phyloP scores from a whole-genome alignment of 2,329 filamentous ascomycete genomes.

The Penicillium sp. region DNA sequence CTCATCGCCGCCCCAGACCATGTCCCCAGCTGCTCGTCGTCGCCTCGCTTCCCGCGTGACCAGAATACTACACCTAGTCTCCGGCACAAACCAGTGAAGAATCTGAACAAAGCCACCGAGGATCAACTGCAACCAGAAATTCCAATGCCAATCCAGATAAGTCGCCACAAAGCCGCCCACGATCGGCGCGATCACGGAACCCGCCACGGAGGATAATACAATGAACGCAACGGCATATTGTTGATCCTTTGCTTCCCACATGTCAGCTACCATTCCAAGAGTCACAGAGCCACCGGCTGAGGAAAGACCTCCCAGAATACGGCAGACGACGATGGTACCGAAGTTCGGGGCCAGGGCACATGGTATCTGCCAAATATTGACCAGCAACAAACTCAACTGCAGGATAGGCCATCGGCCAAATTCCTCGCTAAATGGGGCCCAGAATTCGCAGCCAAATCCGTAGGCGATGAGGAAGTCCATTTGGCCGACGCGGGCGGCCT shows the following conservation, averaged over 20 bases:
- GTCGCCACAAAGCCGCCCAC: conserved; percentile 58
- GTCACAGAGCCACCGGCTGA: conserved; percentile 69
- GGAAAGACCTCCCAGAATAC: conserved; percentile 65
- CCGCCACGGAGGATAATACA: conserved; percentile 60
- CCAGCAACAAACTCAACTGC: conserved; percentile 71
- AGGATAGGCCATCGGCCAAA: conserved; percentile 76
- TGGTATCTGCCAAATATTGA: conserved; percentile 76
- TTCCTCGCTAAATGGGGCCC: conserved; percentile 86
- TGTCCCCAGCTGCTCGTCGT: conserved; percentile 59
- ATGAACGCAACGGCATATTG: conserved; percentile 66
- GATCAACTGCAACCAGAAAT: conserved; percentile 67
- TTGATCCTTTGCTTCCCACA: conserved; percentile 62
- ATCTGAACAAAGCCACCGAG: conserved; percentile 59
- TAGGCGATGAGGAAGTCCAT: conserved; percentile 78
- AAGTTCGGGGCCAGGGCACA: conserved; percentile 75
- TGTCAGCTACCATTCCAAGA: conserved; percentile 66
- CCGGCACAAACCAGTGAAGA: conserved; percentile 57
- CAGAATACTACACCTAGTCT: conserved; percentile 62
- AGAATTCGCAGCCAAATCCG: conserved; percentile 83
- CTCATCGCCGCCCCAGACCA: conserved; percentile 75
- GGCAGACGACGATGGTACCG: conserved; percentile 68
- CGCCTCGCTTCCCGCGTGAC: conserved; percentile 63
- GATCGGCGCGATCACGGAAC: conserved; percentile 53
- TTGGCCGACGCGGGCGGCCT: conserved; percentile 71
- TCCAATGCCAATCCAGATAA: conserved; percentile 60